Conservation (phyloP, 2,329 filamentous ascomycete genomes). For the Trichoderma koningii region DNA sequence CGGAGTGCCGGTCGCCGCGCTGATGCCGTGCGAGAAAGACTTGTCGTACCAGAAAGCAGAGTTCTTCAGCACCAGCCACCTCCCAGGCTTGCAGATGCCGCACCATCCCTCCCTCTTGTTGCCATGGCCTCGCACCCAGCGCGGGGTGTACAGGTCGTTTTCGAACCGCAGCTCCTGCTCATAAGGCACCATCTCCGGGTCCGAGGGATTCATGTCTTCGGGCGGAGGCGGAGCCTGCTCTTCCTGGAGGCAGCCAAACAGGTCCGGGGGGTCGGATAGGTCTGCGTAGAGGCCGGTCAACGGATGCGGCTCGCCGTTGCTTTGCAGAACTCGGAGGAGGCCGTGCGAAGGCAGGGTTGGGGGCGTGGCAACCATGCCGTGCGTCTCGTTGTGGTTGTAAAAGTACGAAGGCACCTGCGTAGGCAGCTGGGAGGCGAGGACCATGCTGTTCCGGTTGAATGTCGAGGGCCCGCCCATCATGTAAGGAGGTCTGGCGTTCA, state of each 20-base stretch:
- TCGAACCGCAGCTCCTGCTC: constrained; percentile 79
- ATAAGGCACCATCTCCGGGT: constrained; percentile 74
- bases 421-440: constrained; percentile 52
- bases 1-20: constrained; percentile 74
- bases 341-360: constrained; percentile 69
- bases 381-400: constrained; percentile 53
- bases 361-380: constrained; percentile 52
- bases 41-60: constrained; percentile 94
- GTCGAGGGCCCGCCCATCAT: constrained; percentile 55
- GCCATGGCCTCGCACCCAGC: constrained; percentile 81
- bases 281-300: constrained; percentile 72
- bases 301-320: constrained; percentile 69
- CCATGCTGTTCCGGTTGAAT: constrained; percentile 60
- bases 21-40: constrained; percentile 85
- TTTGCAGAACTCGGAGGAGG: constrained; percentile 72
- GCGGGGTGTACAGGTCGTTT: constrained; percentile 79
- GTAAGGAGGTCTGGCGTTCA: constrained; percentile 59
- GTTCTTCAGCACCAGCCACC: constrained; percentile 87
- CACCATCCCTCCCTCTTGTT: constrained; percentile 91
- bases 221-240: constrained; percentile 73
- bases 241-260: constrained; percentile 74
- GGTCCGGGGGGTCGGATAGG: constrained; percentile 72
- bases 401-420: constrained; percentile 53
- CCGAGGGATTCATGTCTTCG: constrained; percentile 77
- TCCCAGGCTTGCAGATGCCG: constrained; percentile 80